Evolutionary conservation across 352 stramenopile genomes (phyloP).

Genomic region (Globisporangium perplexum): DNA sequence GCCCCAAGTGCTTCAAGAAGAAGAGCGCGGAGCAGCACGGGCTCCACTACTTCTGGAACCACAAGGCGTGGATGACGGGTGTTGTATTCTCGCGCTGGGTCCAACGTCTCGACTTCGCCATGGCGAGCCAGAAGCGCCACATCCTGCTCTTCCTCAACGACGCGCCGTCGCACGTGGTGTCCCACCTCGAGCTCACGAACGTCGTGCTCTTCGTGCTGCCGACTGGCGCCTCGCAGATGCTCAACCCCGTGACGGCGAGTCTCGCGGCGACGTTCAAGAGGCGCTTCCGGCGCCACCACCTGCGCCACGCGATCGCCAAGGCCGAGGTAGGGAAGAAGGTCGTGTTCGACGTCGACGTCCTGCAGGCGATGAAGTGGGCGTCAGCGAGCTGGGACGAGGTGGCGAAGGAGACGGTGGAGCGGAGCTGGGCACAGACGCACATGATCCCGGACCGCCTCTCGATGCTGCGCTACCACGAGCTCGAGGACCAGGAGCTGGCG

Average conservation of each 20-base stretch:
- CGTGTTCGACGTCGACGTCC: slow-evolving; percentile 58
- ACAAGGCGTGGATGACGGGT: slow-evolving; percentile 79
- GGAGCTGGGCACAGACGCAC: slow-evolving; percentile 56
- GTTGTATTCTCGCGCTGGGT: slow-evolving; percentile 83
- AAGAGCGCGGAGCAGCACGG: slow-evolving; percentile 74
- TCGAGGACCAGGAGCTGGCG: slow-evolving; percentile 54
- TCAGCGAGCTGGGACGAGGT: slow-evolving; percentile 65
- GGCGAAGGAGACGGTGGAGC: slow-evolving; percentile 58
- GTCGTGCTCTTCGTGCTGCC: slow-evolving; percentile 63
- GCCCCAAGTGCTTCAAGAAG: slow-evolving; percentile 72
- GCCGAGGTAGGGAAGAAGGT: slow-evolving; percentile 34
- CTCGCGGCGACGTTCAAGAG: slow-evolving; percentile 69
- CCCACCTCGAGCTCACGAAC: slow-evolving; percentile 71
- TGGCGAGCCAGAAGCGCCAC: slow-evolving; percentile 67
- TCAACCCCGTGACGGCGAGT: slow-evolving; percentile 63
- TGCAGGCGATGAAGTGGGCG: slow-evolving; percentile 82
- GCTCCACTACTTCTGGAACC: slow-evolving; percentile 82
- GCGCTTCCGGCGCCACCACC: slow-evolving; percentile 62
- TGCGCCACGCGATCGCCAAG: slow-evolving; percentile 61
- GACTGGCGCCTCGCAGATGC: slow-evolving; percentile 37
- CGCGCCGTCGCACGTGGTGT: slow-evolving; percentile 66
- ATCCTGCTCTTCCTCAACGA: slow-evolving; percentile 80
- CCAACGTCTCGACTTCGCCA: slow-evolving; percentile 72
- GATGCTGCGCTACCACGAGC: slow-evolving; percentile 28
- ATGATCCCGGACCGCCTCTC: slow-evolving; percentile 42